These are phyloP conservation scores for Stagonosporopsis chrysanthemi DNA, from an alignment of 2,329 filamentous ascomycete species.

Conservation along the genomic window DNA sequence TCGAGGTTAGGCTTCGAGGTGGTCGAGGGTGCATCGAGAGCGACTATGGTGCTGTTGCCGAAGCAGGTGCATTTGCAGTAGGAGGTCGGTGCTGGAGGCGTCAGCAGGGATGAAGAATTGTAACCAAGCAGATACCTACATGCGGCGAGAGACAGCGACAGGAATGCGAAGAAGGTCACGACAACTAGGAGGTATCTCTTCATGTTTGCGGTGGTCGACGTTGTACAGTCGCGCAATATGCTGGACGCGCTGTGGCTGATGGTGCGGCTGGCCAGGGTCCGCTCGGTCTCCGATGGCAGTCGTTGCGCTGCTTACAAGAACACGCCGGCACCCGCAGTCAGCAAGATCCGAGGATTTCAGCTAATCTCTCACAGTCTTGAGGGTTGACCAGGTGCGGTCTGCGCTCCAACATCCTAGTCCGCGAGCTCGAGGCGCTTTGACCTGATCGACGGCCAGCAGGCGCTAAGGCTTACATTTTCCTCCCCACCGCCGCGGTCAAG, in stretches of 20 bases:
- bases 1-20: slow-evolving; percentile 34
- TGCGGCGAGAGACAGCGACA: slow-evolving; percentile 53
- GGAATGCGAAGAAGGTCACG: slow-evolving; percentile 42
- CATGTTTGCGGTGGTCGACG: slow-evolving; percentile 22
- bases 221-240: slow-evolving; percentile 19
- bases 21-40: slow-evolving; percentile 59
- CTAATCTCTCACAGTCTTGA: slow-evolving; percentile 1
- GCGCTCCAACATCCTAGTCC: slow-evolving; percentile 8
- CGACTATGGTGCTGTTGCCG: slow-evolving; percentile 72
- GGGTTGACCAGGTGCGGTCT: slow-evolving; percentile 3
- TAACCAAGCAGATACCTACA: slow-evolving; percentile 42
- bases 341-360: not conserved
- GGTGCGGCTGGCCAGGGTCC: slow-evolving; percentile 3
- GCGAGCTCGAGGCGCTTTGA: slow-evolving; percentile 4
- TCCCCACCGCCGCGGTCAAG: slow-evolving; percentile 31
- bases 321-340: not conserved
- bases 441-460: slow-evolving; percentile 22
- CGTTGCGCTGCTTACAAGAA: slow-evolving; percentile 6
- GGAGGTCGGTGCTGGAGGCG: slow-evolving; percentile 60
- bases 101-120: not conserved
- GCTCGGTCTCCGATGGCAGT: slow-evolving; percentile 6
- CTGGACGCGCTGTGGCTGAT: slow-evolving; percentile 10
- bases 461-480: slow-evolving; percentile 46
- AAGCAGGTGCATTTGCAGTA: slow-evolving; percentile 78
- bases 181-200: slow-evolving; percentile 32